A percentile compares a stretch with the other conserved stretches of the same genome.
phyloP scores from a whole-genome alignment of 805 yeast species.

The Babjeviella inositovora region DNA sequence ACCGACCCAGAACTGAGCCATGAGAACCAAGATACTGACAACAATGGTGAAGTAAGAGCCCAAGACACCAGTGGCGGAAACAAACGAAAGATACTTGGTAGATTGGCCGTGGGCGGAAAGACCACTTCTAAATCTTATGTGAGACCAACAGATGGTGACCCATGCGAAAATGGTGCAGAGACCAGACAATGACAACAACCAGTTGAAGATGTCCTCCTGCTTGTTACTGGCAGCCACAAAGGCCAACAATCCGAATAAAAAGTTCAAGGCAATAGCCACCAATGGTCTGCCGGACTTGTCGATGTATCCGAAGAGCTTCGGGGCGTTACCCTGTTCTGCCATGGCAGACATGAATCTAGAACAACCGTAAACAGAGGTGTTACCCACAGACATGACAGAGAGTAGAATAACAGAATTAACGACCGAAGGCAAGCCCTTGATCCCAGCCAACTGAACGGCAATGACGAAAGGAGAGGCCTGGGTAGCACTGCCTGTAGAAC shows the following conservation, averaged over 20 bases:
- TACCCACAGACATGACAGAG: conserved; percentile 18
- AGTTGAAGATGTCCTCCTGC: conserved; percentile 37
- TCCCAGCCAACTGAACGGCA: conserved; percentile 19
- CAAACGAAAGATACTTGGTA: conserved; percentile 32
- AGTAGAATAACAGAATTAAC: conserved; percentile 19
- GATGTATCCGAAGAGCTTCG: conserved; percentile 28
- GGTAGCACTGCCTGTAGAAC: conserved; percentile 23
- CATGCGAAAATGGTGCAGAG: conserved; percentile 49
- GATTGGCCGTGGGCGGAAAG: conserved; percentile 36
- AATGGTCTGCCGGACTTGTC: conserved; percentile 47
- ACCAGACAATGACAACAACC: conserved; percentile 51
- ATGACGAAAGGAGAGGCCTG: conserved; percentile 26
- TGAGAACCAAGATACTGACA: conserved; percentile 29
- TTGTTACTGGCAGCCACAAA: conserved; percentile 52
- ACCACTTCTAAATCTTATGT: conserved; percentile 43
- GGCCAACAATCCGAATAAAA: conserved; percentile 37
- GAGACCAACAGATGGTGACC: conserved; percentile 38
- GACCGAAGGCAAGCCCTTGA: conserved; percentile 16
- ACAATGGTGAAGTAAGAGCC: conserved; percentile 36
- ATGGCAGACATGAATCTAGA: conserved; percentile 23
- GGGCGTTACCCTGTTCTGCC: conserved; percentile 24
- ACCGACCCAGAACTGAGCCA: conserved; percentile 55
- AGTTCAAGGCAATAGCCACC: conserved; percentile 32
- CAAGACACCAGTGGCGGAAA: conserved; percentile 30
- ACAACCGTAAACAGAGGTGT: conserved; percentile 19